Evolutionary conservation across 768 basidiomycete genomes (phyloP).

Genomic region (button mushroom (Agaricus bisporus)): DNA sequence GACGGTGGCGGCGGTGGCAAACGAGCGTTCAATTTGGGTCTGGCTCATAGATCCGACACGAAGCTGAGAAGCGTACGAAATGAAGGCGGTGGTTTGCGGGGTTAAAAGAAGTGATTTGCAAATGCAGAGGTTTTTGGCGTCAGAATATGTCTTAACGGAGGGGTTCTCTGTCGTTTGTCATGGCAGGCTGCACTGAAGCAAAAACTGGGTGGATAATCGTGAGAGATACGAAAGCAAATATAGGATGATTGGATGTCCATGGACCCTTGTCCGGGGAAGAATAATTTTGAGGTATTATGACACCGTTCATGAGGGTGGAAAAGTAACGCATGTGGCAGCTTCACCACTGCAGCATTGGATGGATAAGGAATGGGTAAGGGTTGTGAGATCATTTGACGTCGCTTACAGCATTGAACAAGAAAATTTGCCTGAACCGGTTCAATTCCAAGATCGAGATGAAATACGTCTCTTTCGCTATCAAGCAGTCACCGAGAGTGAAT

Average conservation of each 20-base stretch:
- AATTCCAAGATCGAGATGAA: neutral
- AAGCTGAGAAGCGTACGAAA: neutral
- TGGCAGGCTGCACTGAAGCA: neutral
- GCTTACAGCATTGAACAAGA: constrained; percentile 9
- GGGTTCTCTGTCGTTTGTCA: neutral
- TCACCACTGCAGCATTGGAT: neutral
- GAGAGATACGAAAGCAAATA: neutral
- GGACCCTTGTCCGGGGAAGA: constrained; percentile 5
- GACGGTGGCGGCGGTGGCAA: constrained; percentile 2
- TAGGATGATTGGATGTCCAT: neutral
- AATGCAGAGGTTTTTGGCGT: neutral
- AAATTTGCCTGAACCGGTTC: constrained; percentile 9
- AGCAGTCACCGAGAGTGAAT: no score
- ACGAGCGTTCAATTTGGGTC: neutral
- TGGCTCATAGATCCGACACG: neutral
- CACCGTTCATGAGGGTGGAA: neutral
- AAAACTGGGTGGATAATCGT: neutral
- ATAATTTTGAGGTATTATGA: constrained; percentile 8
- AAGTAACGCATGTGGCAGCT: neutral
- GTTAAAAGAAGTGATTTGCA: neutral
- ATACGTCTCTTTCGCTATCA: neutral
- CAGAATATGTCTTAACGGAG: neutral
- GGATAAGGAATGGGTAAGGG: neutral
- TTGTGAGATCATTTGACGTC: constrained; percentile 2
- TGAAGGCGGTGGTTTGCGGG: neutral